Percentiles rank a stretch among this genome's conserved stretches.
phyloP scores from a whole-genome alignment of 176 grass and related monocot genomes.

The Aegilops bicornis region DNA sequence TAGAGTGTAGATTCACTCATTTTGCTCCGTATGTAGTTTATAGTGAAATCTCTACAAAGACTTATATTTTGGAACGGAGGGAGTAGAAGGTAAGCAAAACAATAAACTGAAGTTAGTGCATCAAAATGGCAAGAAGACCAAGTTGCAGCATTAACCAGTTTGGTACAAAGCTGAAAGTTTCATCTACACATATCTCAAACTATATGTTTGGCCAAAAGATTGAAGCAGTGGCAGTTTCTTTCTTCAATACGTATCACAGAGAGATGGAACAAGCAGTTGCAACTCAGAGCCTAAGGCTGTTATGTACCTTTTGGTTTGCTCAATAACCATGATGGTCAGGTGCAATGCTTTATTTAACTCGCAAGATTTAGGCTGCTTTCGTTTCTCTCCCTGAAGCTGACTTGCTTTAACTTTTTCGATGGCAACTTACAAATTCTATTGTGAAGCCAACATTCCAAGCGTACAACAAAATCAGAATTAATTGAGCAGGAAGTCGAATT shows the following conservation, averaged over 20 bases:
- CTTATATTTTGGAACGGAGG: too few relatives aligned
- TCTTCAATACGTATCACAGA: background rate
- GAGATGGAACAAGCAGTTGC: background rate
- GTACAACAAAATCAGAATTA: too few relatives aligned
- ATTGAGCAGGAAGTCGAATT: too few relatives aligned
- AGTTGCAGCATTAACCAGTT: background rate
- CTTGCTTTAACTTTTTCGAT: background rate
- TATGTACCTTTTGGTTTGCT: background rate
- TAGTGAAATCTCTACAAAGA: too few relatives aligned
- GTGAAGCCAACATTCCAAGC: too few relatives aligned
- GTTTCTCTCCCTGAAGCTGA: background rate
- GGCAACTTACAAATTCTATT: too few relatives aligned
- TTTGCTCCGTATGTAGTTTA: too few relatives aligned
- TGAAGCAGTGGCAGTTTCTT: background rate
- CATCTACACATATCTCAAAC: background rate
- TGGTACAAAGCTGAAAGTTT: background rate
- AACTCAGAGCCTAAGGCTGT: background rate
- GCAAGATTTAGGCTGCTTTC: background rate
- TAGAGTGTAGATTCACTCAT: too few relatives aligned
- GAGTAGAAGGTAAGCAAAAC: background rate
- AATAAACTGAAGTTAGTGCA: background rate
- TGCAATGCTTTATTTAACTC: background rate
- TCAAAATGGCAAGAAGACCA: background rate
- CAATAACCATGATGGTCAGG: background rate
- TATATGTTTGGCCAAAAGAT: background rate